These are phyloP conservation scores for Lipomyces anomalus DNA, from an alignment of 805 yeast species.

Conservation along the genomic window DNA sequence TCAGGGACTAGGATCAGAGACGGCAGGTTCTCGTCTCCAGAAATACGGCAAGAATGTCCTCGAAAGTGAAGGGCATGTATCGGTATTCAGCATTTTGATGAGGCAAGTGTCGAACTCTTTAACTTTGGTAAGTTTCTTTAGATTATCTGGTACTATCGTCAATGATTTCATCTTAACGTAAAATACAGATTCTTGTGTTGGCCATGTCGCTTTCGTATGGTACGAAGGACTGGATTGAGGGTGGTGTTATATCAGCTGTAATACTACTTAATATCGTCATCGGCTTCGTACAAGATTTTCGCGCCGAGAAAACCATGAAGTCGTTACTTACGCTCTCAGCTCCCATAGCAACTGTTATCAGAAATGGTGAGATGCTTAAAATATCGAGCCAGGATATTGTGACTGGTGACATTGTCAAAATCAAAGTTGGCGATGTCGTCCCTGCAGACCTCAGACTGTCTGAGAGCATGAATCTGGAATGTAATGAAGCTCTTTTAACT, in stretches of 20 bases:
- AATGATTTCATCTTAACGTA: too few species aligned
- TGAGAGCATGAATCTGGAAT: slow-evolving; percentile 57
- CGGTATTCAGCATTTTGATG: slow-evolving; percentile 49
- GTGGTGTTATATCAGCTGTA: slow-evolving; percentile 72
- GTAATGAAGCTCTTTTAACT: slow-evolving; percentile 62
- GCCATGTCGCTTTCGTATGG: slow-evolving; percentile 54
- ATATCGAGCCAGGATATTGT: slow-evolving; percentile 61
- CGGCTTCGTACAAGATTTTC: slow-evolving; percentile 65
- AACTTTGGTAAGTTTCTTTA: slow-evolving; percentile 70
- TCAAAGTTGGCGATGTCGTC: slow-evolving; percentile 66
- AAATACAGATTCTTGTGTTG: slow-evolving; percentile 17
- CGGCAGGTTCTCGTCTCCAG: slow-evolving; percentile 32
- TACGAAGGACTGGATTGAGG: slow-evolving; percentile 72
- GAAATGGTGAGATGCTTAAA: slow-evolving; percentile 53
- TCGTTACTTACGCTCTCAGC: slow-evolving; percentile 61
- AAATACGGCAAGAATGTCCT: slow-evolving; percentile 58
- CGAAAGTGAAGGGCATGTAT: slow-evolving; percentile 54
- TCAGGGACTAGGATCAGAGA: slow-evolving; percentile 43
- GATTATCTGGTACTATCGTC: too few species aligned
- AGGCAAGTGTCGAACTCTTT: slow-evolving; percentile 74
- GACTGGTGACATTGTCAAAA: slow-evolving; percentile 63
- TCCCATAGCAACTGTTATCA: slow-evolving; percentile 61
- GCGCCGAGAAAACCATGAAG: slow-evolving; percentile 76
- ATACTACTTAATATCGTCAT: slow-evolving; percentile 57
- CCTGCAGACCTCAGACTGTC: slow-evolving; percentile 70